These are phyloP conservation scores for Sclerotinia borealis DNA, from an alignment of 2,329 filamentous ascomycete genomes.

Conservation along the genomic window DNA sequence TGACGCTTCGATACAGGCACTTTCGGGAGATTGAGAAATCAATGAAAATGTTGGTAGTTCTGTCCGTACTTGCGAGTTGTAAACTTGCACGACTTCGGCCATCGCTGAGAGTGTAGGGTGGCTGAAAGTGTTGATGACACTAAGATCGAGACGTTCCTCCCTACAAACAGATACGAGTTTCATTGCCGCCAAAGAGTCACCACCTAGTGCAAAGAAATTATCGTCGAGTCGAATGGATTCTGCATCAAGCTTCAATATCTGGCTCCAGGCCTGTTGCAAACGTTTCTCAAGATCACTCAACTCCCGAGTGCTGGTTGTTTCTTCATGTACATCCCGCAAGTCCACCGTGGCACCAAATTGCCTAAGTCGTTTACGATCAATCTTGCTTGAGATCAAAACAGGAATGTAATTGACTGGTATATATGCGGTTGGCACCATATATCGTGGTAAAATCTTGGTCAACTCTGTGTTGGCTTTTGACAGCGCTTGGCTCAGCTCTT, in stretches of 20 bases:
- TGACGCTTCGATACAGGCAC: constrained; percentile 22
- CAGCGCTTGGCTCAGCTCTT: not conserved
- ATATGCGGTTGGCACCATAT: constrained; percentile 34
- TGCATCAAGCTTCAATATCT: constrained; percentile 17
- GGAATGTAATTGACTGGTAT: constrained; percentile 31
- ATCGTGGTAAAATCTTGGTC: constrained; percentile 32
- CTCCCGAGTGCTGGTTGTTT: not conserved
- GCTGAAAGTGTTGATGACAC: constrained; percentile 39
- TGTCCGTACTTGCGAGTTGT: not conserved
- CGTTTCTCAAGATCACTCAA: constrained; percentile 11
- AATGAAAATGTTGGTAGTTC: constrained; percentile 25
- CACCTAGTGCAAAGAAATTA: constrained; percentile 37
- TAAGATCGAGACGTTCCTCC: constrained; percentile 32
- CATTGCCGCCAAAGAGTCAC: constrained; percentile 35
- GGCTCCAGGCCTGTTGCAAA: constrained; percentile 17
- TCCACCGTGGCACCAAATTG: constrained; percentile 11
- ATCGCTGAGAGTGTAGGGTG: constrained; percentile 40
- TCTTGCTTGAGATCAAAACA: constrained; percentile 31
- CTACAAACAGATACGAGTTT: constrained; percentile 40
- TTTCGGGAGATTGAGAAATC: constrained; percentile 19
- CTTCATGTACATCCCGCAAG: not conserved
- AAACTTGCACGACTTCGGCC: constrained; percentile 33
- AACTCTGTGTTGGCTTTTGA: constrained; percentile 15
- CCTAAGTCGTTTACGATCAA: constrained; percentile 35
- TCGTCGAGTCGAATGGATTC: constrained; percentile 23